Base-by-base conservation (phyloP, 2,329 filamentous ascomycete species). In the Plectosphaerella cucumerina region DNA sequence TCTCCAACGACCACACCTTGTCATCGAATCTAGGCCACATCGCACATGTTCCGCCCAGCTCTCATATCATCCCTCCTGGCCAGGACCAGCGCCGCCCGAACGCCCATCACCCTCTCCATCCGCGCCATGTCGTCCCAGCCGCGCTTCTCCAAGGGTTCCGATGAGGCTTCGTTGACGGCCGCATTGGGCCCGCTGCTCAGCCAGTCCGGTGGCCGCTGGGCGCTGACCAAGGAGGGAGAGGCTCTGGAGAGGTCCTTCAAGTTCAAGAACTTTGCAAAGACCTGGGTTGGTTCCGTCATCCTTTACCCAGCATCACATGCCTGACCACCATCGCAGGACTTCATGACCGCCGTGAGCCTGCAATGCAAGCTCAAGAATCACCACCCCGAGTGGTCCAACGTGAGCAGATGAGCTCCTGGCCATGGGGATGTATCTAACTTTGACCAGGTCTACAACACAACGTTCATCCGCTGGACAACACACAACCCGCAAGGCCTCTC, bases 351-450 rank as follows among this genome's bases (percentile, higher is more conserved):
- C 3, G 78, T 90, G 14, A 82, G 86, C 11, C 69, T 84, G 31
- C 79, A 89, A 60, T 87, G 85, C 68, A 86, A 86, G 61, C 65
- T 80, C 35, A 77, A 79, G 60, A 86, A 82, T 59, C 87, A 90
- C 63, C 87, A 90, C 60, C 86, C 87, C 0, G 86, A 90, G 65
- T 90, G 86, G 86, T 85, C 84, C 3, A 90, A 90, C 61, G 85
- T 85, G 68, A 57, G 74, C 64, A 22, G 18, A 11, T 6, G 39
- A 18, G 22, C 31, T 49, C 12, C 20, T 15, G 22, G 20, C 18
- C 33, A 15, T 11, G 15, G 17, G 10, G 9, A 6, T 3, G 6
- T n/a, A 10, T 6, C 46, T 48, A 35, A 48, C 37, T 6, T 6
- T 10, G 5, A 17, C 23, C 45, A 86, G 84, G 78, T 87, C 9